Conservation (phyloP, 306 rosid species). For the Glycine soja region DNA sequence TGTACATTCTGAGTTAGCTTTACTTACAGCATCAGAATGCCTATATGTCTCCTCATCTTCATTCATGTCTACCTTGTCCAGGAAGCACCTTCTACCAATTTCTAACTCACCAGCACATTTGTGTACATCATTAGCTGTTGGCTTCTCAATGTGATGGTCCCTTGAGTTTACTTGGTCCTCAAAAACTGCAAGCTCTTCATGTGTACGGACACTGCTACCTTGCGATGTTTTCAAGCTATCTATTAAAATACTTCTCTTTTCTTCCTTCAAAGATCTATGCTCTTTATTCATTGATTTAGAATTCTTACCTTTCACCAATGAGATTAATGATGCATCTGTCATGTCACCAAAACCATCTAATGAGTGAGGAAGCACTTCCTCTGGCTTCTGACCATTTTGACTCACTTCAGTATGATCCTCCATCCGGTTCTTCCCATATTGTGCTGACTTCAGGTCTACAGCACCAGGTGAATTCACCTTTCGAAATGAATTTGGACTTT, state of each 20-base stretch:
- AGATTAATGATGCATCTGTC: constrained; percentile 45
- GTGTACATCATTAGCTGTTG: constrained; percentile 43
- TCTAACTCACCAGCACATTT: constrained; percentile 44
- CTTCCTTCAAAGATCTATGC: constrained; percentile 46
- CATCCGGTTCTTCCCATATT: constrained; percentile 42
- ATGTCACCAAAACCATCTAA: constrained; percentile 50
- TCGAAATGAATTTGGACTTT: too few species aligned
- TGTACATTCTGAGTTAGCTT: background rate
- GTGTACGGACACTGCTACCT: constrained; percentile 44
- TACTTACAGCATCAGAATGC: too few species aligned
- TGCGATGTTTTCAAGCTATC: constrained; percentile 53
- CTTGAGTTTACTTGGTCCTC: constrained; percentile 48
- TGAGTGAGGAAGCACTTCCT: constrained; percentile 46
- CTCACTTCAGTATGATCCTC: constrained; percentile 46
- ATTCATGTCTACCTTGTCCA: constrained; percentile 49
- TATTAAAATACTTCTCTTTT: constrained; percentile 43
- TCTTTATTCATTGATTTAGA: constrained; percentile 47
- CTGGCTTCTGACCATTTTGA: constrained; percentile 44
- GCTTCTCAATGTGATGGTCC: constrained; percentile 46
- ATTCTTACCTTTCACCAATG: constrained; percentile 41
- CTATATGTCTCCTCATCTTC: constrained; percentile 37
- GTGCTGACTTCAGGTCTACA: constrained; percentile 48
- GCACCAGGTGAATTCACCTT: constrained; percentile 39
- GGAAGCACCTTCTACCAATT: constrained; percentile 40
- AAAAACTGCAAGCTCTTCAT: constrained; percentile 32